Evolutionary conservation across 31 red algal genomes (phyloP).

Genomic region (Bonnemaisonia californica): DNA sequence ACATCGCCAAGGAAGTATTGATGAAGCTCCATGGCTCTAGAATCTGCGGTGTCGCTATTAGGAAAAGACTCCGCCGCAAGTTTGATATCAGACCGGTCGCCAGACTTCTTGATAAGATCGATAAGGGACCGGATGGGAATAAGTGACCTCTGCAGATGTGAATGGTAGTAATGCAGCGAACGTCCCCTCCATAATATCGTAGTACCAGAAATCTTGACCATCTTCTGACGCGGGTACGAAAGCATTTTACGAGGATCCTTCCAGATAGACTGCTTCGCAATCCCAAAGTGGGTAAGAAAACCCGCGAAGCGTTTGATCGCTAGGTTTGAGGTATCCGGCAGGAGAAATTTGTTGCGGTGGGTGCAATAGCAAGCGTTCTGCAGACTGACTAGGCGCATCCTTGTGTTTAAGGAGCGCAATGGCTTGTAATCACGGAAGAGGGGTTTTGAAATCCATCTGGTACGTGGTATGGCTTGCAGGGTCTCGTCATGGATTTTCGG

Average conservation of each 20-base stretch:
- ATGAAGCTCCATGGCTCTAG: slow-evolving; percentile 6
- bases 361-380: slow-evolving; percentile 66
- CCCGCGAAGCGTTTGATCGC: slow-evolving; percentile 26
- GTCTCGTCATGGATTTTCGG: background rate
- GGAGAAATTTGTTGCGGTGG: slow-evolving; percentile 52
- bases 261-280: slow-evolving; percentile 30
- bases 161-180: slow-evolving; percentile 22
- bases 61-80: slow-evolving; percentile 49
- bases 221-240: slow-evolving; percentile 37
- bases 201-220: slow-evolving; percentile 39
- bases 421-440: background rate
- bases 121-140: slow-evolving; percentile 58
- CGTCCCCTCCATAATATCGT: slow-evolving; percentile 68
- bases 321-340: slow-evolving; percentile 24
- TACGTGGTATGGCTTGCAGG: background rate
- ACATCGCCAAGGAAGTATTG: slow-evolving; percentile 60
- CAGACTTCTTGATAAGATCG: slow-evolving; percentile 35
- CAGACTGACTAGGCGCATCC: slow-evolving; percentile 41
- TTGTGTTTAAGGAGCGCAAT: background rate
- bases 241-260: slow-evolving; percentile 19
- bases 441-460: background rate
- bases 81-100: slow-evolving; percentile 24
- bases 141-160: slow-evolving; percentile 35
- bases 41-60: background rate
- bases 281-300: slow-evolving; percentile 39